Evolutionary conservation across 441 rosid species (phyloP).

Genomic region (Arabidopsis lyrata): DNA sequence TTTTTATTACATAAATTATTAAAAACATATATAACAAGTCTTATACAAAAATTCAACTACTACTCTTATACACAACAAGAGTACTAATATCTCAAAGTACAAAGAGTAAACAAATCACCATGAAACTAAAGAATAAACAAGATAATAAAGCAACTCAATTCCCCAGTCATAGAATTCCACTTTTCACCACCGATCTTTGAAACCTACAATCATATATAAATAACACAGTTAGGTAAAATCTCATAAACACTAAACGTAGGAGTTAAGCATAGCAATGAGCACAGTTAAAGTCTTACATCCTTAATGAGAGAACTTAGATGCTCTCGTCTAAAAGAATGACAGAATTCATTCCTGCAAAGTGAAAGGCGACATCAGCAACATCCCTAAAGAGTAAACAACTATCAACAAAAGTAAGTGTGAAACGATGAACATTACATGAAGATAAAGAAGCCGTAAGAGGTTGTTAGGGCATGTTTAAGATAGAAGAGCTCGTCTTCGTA

Average conservation of each 20-base stretch:
- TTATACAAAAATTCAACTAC: no score
- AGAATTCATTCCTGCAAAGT: no score
- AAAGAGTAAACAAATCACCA: not conserved
- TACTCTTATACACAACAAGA: no score
- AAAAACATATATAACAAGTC: no score
- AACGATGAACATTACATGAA: no score
- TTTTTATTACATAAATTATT: no score
- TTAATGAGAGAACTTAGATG: conserved; percentile 15
- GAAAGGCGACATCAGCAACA: no score
- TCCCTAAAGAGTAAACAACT: no score
- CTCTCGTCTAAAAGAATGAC: no score
- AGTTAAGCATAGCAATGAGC: not conserved
- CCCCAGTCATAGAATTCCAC: conserved; percentile 83
- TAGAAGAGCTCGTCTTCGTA: conserved; percentile 49
- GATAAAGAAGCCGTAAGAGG: no score
- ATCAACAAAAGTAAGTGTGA: no score
- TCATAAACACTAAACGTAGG: not conserved
- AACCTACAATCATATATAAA: conserved; percentile 51
- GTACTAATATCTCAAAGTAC: no score
- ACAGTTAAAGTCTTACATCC: conserved; percentile 40
- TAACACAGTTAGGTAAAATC: not conserved
- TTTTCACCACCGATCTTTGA: conserved; percentile 85
- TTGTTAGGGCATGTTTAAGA: conserved; percentile 28
- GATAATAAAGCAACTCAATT: conserved; percentile 52
- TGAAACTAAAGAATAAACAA: not conserved